Base-by-base conservation (phyloP, 2,329 filamentous ascomycete species). In the Knoxdaviesia capensis region DNA sequence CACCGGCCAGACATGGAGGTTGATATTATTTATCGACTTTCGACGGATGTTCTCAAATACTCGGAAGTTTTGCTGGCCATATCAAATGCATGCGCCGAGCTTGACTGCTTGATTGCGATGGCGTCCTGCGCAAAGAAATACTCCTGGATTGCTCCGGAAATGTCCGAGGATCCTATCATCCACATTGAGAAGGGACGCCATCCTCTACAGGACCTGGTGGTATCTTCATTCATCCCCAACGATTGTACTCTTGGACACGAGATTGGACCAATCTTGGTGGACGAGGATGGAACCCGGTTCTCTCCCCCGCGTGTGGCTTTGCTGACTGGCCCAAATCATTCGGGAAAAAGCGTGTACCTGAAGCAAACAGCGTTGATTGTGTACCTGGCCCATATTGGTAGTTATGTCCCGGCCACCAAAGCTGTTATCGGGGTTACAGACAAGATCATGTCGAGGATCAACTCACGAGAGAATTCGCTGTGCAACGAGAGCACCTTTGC, bases 341-440 rank as follows among this genome's bases (percentile, higher is more conserved):
- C 90, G 0, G 90, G 90, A 0, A 98, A 98, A 58, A 96, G 86
- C 50, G 74, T 96, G 0, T 96, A 94, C 57, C 68, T 96, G 54
- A 98, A 93, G 57, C 88, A 98, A 56, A 74, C 84, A 32, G 90
- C 87, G 5, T 63, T 94, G 40, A 90, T 94, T 45, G 77, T 93
- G 9, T 94, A 90, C 54, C 70, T 98, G 57, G 84, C 90, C 1
- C 90, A 98, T 53, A 73, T 94, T 42, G 90, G 90, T 41, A 88
- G 85, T 55, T 96, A 83, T 54, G 83, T 98, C 1, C 88, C 90
- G 1, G 88, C 87, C 1, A 68, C 77, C 10, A 63, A 59, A 31
- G 88, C 87, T 6, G 70, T 60, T 1, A 78, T 98, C 47, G 88
- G 90, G 1, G 59, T 96, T 34, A 94, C 88, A 0, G 90, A 96